These are phyloP conservation scores for Aspergillus sparsus DNA, from an alignment of 495 filamentous ascomycete genomes.

Conservation along the genomic window DNA sequence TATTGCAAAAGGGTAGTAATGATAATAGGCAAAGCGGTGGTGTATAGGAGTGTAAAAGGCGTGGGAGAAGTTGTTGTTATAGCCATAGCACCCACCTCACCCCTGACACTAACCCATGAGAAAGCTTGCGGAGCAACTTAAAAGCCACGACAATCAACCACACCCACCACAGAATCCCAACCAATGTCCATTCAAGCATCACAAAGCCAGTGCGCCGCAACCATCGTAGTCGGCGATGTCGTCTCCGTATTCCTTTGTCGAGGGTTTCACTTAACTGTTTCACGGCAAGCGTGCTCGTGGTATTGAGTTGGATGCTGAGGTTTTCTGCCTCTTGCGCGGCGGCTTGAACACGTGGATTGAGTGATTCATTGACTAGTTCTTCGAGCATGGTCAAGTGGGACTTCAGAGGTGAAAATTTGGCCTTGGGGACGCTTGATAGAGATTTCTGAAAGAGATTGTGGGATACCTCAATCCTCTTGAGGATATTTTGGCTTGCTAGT, in stretches of 20 bases:
- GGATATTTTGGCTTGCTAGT: constrained; percentile 64
- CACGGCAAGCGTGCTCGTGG: constrained; percentile 69
- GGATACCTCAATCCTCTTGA: constrained; percentile 55
- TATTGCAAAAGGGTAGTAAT: too few species aligned
- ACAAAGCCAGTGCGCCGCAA: constrained; percentile 67
- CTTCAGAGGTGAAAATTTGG: constrained; percentile 46
- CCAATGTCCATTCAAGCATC: constrained; percentile 74
- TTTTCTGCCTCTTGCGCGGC: constrained; percentile 76
- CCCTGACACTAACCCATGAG: constrained; percentile 56
- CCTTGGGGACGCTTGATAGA: constrained; percentile 52
- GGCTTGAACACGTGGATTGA: constrained; percentile 63
- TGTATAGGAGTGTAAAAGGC: not conserved
- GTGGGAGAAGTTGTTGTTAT: constrained; percentile 21
- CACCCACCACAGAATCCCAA: constrained; percentile 80
- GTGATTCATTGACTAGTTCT: constrained; percentile 50
- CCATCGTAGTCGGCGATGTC: constrained; percentile 72
- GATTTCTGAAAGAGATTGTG: constrained; percentile 55
- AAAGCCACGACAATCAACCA: constrained; percentile 77
- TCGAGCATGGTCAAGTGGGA: constrained; percentile 52
- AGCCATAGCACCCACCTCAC: constrained; percentile 82
- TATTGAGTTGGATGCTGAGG: constrained; percentile 70
- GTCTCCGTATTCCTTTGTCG: constrained; percentile 66
- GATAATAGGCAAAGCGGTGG: not conserved
- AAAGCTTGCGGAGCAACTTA: constrained; percentile 59
- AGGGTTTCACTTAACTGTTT: constrained; percentile 78